Conservation (phyloP, 192 early-diverging fungal species). For the Linnemannia hyalina region DNA sequence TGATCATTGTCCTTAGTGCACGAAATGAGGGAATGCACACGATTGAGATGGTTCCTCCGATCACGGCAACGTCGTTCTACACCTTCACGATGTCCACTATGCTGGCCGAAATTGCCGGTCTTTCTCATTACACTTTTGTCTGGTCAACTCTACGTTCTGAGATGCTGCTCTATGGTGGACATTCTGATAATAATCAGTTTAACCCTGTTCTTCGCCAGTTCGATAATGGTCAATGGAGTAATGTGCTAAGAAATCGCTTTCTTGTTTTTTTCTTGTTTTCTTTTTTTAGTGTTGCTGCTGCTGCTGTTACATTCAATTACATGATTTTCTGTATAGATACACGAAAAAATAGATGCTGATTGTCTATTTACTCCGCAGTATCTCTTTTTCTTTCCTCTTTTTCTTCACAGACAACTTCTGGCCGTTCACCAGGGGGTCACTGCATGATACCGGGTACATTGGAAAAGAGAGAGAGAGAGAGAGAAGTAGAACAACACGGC, state of each 20-base stretch:
- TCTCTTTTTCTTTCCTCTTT: neutral
- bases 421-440: neutral
- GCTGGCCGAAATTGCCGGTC: neutral
- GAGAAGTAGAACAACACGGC: too few species aligned
- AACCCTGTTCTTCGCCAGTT: neutral
- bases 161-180: neutral
- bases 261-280: too few species aligned
- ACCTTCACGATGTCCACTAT: neutral
- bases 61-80: too few species aligned
- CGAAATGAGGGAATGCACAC: neutral
- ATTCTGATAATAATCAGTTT: neutral
- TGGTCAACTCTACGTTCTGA: neutral
- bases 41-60: neutral
- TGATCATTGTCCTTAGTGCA: neutral
- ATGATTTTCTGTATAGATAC: neutral
- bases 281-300: neutral
- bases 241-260: neutral
- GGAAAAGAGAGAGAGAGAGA: too few species aligned
- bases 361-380: neutral
- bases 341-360: neutral
- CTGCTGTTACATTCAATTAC: too few species aligned
- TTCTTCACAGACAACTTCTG: neutral
- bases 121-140: neutral
- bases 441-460: neutral
- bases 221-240: neutral